Evolutionary conservation across 2,329 filamentous ascomycete genomes (phyloP).

Genomic region (Neopestalotiopsis rosae): DNA sequence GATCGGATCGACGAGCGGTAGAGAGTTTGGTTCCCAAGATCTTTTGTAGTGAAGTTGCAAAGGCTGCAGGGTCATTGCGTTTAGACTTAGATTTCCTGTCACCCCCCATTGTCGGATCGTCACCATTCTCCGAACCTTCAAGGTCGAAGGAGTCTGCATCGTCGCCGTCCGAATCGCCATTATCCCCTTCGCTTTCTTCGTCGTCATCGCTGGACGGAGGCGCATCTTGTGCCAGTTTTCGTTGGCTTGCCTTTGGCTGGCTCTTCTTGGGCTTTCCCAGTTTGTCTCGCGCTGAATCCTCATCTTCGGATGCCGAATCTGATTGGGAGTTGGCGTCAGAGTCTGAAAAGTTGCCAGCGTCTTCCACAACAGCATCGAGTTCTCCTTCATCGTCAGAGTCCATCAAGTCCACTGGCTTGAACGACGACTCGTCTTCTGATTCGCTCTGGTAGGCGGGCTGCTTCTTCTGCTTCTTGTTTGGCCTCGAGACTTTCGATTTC

Average conservation of each 20-base stretch:
- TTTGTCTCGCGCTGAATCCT: slow-evolving; percentile 29
- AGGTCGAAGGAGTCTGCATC: slow-evolving; percentile 42
- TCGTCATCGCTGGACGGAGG: slow-evolving; percentile 27
- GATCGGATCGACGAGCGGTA: slow-evolving; percentile 80
- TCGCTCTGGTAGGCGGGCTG: slow-evolving; percentile 58
- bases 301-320: slow-evolving; percentile 41
- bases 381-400: slow-evolving; percentile 64
- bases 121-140: slow-evolving; percentile 46
- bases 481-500: slow-evolving; percentile 40
- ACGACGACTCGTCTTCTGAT: slow-evolving; percentile 49
- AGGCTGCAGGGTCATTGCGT: slow-evolving; percentile 88
- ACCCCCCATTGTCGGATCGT: slow-evolving; percentile 39
- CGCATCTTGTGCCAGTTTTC: slow-evolving; percentile 28
- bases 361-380: slow-evolving; percentile 53
- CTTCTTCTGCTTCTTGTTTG: slow-evolving; percentile 57
- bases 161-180: slow-evolving; percentile 33
- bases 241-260: slow-evolving; percentile 19
- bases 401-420: slow-evolving; percentile 58
- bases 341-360: slow-evolving; percentile 48
- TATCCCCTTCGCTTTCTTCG: slow-evolving; percentile 25
- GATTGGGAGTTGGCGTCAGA: slow-evolving; percentile 25
- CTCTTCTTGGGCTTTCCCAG: slow-evolving; percentile 33
- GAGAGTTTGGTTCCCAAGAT: slow-evolving; percentile 91
- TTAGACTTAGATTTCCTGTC: slow-evolving; percentile 65
- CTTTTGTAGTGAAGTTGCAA: slow-evolving; percentile 91